Evolutionary conservation across 1,139 yeast species (phyloP).

Genomic region (Geotrichum cucujoidarum): DNA sequence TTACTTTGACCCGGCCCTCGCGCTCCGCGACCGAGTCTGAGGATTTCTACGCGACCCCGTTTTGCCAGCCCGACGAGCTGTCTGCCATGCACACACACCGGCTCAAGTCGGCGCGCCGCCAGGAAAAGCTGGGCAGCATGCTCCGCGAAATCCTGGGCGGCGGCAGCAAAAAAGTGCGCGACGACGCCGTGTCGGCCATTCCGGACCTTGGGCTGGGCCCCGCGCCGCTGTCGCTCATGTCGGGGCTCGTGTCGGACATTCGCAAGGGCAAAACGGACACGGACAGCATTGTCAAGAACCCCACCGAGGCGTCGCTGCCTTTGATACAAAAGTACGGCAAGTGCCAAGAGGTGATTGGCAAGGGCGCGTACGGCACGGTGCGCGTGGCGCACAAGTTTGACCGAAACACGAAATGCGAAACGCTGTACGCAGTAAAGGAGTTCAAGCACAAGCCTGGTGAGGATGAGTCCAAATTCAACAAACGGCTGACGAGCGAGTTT

Average conservation of each 20-base stretch:
- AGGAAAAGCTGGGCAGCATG: slow-evolving; percentile 83
- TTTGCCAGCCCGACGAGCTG: slow-evolving; percentile 12
- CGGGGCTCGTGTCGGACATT: slow-evolving; percentile 53
- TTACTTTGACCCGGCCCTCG: too few species aligned
- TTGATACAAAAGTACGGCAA: slow-evolving; percentile 69
- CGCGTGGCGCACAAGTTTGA: slow-evolving; percentile 59
- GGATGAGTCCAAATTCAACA: slow-evolving; percentile 54
- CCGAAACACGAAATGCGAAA: slow-evolving; percentile 42
- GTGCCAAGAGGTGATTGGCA: slow-evolving; percentile 74
- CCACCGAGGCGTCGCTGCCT: slow-evolving; percentile 32
- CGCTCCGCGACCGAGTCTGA: too few species aligned
- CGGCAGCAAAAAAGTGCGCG: slow-evolving; percentile 65
- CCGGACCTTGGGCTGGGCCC: slow-evolving; percentile 45
- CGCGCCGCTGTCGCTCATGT: slow-evolving; percentile 63
- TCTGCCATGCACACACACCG: slow-evolving; percentile 60
- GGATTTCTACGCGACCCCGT: too few species aligned
- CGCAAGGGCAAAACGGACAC: slow-evolving; percentile 18
- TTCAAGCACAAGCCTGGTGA: slow-evolving; percentile 57
- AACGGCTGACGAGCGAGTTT: slow-evolving; percentile 76
- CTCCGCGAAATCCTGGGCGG: slow-evolving; percentile 67
- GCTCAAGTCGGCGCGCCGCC: slow-evolving; percentile 71
- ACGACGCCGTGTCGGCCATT: slow-evolving; percentile 80
- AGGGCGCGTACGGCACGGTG: slow-evolving; percentile 83
- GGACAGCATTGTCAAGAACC: slow-evolving; percentile 18
- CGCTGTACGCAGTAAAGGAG: slow-evolving; percentile 77